A percentile compares a stretch with the other conserved stretches of the same genome.
These are phyloP conservation scores for Fraxinus paxiana DNA, from an alignment of 305 asterid species.

Conservation along the genomic window DNA sequence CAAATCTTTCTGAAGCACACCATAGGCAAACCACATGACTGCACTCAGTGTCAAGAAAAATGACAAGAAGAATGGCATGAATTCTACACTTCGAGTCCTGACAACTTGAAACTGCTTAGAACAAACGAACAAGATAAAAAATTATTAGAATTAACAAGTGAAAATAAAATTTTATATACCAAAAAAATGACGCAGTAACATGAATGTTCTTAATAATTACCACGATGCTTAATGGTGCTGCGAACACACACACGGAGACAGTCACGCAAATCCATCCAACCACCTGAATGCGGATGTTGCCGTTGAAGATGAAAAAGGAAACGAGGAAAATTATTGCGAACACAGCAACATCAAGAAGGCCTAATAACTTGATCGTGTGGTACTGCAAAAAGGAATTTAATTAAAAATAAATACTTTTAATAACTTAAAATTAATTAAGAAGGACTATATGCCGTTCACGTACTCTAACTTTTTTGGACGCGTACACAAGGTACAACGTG, in stretches of 20 bases:
- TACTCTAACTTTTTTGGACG: slow-evolving; percentile 51
- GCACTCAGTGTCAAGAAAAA: slow-evolving; percentile 66
- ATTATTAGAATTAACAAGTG: too few relatives aligned
- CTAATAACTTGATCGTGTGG: slow-evolving; percentile 35
- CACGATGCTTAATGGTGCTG: slow-evolving; percentile 64
- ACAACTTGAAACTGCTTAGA: slow-evolving; percentile 53
- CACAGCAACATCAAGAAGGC: slow-evolving; percentile 47
- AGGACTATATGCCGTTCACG: not conserved
- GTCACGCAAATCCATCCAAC: slow-evolving; percentile 76
- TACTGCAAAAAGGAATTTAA: slow-evolving; percentile 28
- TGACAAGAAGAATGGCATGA: slow-evolving; percentile 65
- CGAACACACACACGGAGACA: slow-evolving; percentile 55
- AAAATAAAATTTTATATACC: too few relatives aligned
- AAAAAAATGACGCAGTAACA: not conserved
- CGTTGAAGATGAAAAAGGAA: slow-evolving; percentile 34
- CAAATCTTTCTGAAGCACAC: slow-evolving; percentile 40
- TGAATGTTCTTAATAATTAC: slow-evolving; percentile 27
- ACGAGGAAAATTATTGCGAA: slow-evolving; percentile 33
- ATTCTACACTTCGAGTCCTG: slow-evolving; percentile 62
- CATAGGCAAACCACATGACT: slow-evolving; percentile 71
- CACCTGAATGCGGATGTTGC: slow-evolving; percentile 21
- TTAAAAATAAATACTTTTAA: not conserved
- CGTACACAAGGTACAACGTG: slow-evolving; percentile 44
- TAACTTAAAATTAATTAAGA: not conserved
- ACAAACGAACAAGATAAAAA: not conserved